A percentile compares a stretch with the other conserved stretches of the same genome.
Conservation (phyloP, 257 asterid genomes). For the Solanum pimpinellifolium region DNA sequence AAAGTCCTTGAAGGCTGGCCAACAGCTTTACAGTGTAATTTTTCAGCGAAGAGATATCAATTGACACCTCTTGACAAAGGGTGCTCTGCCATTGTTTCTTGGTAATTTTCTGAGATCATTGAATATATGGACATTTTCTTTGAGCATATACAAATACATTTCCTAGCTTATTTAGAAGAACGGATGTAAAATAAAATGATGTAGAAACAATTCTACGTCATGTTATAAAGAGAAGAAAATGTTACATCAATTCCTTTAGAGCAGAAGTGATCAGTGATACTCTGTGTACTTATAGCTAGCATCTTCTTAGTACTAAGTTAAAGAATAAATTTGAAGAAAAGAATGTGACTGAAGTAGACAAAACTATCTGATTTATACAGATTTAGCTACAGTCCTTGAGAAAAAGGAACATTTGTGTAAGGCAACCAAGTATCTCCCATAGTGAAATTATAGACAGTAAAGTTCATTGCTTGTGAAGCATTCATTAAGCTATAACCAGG, state of each 20-base stretch:
- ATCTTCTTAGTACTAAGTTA: neutral
- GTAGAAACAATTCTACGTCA: neutral
- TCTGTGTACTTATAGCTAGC: neutral
- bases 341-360: neutral
- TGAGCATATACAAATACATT: neutral
- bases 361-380: neutral
- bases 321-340: neutral
- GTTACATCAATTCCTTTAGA: neutral
- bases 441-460: slow-evolving; percentile 24
- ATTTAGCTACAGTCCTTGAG: neutral
- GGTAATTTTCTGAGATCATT: neutral
- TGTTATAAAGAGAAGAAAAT: neutral
- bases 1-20: neutral
- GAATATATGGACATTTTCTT: neutral
- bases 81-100: neutral
- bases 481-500: slow-evolving; percentile 13
- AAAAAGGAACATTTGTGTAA: slow-evolving; percentile 14
- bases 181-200: neutral
- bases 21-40: neutral
- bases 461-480: slow-evolving; percentile 17
- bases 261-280: neutral
- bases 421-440: slow-evolving; percentile 30
- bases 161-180: neutral
- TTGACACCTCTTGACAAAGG: neutral
- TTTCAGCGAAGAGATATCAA: neutral